Conservation (phyloP, 768 basidiomycete species). For the Russula olivacea region DNA sequence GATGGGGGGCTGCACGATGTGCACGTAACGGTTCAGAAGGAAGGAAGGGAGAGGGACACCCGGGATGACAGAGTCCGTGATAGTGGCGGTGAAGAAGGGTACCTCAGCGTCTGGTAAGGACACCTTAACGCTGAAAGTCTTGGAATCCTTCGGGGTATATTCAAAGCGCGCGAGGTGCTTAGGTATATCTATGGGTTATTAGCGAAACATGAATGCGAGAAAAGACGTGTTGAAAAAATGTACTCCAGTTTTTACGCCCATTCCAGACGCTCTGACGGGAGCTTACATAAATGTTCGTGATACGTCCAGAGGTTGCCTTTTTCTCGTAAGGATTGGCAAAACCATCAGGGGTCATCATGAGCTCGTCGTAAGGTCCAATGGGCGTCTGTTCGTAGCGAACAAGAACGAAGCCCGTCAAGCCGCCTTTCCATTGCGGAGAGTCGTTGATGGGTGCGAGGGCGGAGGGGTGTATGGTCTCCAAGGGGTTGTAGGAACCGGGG, state of each 20-base stretch:
- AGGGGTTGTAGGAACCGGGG: constrained; percentile 14
- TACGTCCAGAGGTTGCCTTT: neutral
- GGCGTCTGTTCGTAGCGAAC: constrained; percentile 17
- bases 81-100: constrained; percentile 20
- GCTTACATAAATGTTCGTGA: constrained; percentile 22
- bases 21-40: neutral
- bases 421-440: constrained; percentile 14
- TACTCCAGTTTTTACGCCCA: constrained; percentile 23
- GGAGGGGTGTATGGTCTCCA: constrained; percentile 16
- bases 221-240: neutral
- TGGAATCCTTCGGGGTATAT: neutral
- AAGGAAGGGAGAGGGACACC: constrained; percentile 7
- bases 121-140: neutral
- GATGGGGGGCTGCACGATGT: constrained; percentile 15
- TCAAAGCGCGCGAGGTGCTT: constrained; percentile 21
- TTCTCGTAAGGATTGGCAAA: constrained; percentile 9
- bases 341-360: neutral
- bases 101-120: constrained; percentile 2
- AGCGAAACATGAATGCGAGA: neutral
- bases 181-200: constrained; percentile 3
- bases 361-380: constrained; percentile 24
- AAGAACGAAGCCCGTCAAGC: neutral
- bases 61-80: constrained; percentile 18
- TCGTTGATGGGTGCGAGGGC: constrained; percentile 15
- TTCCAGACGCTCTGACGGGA: constrained; percentile 9